A percentile compares a stretch with the other conserved stretches of the same genome.
Conservation (phyloP, 1,139 yeast genomes). For the Candida tropicalis region DNA sequence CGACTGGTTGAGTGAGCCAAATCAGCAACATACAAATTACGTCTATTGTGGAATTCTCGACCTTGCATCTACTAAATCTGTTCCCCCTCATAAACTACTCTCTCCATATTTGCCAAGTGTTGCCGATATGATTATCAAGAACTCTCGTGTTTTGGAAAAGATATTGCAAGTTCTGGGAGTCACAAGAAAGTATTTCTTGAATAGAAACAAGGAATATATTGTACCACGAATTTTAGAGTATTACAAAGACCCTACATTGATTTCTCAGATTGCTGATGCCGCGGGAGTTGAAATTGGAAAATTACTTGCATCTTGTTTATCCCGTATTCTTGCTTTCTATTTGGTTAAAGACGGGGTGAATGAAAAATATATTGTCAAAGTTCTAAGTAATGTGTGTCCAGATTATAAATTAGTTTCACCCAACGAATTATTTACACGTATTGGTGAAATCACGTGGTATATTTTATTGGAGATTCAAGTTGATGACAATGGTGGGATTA, state of each 20-base stretch:
- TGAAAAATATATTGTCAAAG: constrained; percentile 53
- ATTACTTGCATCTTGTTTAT: constrained; percentile 36
- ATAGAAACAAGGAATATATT: constrained; percentile 71
- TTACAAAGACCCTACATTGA: constrained; percentile 56
- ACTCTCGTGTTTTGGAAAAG: constrained; percentile 56
- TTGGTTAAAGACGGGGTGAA: constrained; percentile 45
- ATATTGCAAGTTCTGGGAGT: constrained; percentile 70
- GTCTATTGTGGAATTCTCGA: constrained; percentile 60
- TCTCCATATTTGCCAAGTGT: constrained; percentile 80
- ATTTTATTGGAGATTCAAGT: constrained; percentile 40
- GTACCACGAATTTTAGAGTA: constrained; percentile 75
- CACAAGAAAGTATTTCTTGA: constrained; percentile 60
- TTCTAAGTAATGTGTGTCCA: constrained; percentile 58
- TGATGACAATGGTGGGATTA: constrained; percentile 29
- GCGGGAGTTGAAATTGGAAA: constrained; percentile 35
- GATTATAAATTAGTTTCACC: constrained; percentile 39
- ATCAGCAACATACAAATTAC: constrained; percentile 63
- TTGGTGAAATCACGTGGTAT: constrained; percentile 48
- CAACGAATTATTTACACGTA: constrained; percentile 44
- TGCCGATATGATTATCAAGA: constrained; percentile 66
- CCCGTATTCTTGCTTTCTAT: constrained; percentile 45
- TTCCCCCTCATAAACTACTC: constrained; percentile 69
- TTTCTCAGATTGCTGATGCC: constrained; percentile 55
- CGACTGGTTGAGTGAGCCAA: constrained; percentile 59
- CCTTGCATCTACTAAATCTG: constrained; percentile 45